These are phyloP conservation scores for Dictyostelium brefeldianum DNA, from an alignment of 78 protist genomes.

Conservation along the genomic window DNA sequence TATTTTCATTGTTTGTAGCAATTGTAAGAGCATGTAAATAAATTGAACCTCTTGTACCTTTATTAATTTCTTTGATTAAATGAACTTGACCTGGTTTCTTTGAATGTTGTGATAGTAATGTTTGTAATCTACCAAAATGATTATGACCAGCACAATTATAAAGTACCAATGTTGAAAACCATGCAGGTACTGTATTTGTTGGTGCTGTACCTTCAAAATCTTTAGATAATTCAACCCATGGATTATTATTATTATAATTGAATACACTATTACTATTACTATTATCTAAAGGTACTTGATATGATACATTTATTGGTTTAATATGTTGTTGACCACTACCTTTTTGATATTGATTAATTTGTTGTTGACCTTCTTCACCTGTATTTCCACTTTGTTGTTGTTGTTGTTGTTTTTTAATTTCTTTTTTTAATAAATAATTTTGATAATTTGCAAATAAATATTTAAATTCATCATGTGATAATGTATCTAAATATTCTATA, in stretches of 20 bases:
- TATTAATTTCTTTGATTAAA: constrained; percentile 44
- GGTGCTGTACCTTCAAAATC: not conserved
- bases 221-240: not conserved
- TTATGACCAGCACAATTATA: not conserved
- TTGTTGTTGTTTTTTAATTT: not conserved
- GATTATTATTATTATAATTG: not conserved
- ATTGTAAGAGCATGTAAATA: not conserved
- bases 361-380: not conserved
- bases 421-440: not conserved
- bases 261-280: not conserved
- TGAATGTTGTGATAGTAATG: constrained; percentile 10
- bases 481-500: constrained; percentile 22
- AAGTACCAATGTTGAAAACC: constrained; percentile 53
- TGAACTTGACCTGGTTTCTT: not conserved
- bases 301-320: not conserved
- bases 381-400: not conserved
- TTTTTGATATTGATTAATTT: not conserved
- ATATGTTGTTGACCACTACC: not conserved
- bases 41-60: constrained; percentile 23
- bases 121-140: constrained; percentile 7
- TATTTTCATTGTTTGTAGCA: not conserved
- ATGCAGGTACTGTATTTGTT: constrained; percentile 6
- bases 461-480: constrained; percentile 17
- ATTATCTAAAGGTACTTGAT: not conserved
- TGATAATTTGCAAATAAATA: not conserved